Percentiles rank a stretch among this genome's conserved stretches.
These are phyloP conservation scores for Lipomyces yamanashiensis DNA, from an alignment of 805 yeast species.

Conservation along the genomic window DNA sequence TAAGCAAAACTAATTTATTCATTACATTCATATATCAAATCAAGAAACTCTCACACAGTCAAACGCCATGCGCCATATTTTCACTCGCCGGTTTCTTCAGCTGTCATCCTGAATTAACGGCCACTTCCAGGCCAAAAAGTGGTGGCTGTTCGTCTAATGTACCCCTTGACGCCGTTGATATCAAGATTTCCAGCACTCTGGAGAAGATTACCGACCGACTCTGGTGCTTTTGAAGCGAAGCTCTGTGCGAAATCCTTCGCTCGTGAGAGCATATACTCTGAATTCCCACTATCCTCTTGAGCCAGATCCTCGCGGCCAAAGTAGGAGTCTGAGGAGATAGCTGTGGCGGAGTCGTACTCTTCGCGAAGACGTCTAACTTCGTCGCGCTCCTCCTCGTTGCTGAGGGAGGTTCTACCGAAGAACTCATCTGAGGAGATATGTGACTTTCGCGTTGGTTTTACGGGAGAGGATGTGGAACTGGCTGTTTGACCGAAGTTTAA, in stretches of 20 bases:
- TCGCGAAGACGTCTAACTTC: conserved; percentile 37
- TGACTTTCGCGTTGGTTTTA: no score
- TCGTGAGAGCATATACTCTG: conserved; percentile 32
- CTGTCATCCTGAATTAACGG: not conserved
- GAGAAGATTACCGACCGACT: not conserved
- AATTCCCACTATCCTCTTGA: conserved; percentile 63
- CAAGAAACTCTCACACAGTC: not conserved
- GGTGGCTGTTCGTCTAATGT: conserved; percentile 4
- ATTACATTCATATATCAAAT: not conserved
- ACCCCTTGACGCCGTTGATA: conserved; percentile 3
- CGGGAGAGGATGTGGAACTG: not conserved
- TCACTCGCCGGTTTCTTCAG: no score
- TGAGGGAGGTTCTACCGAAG: conserved; percentile 15
- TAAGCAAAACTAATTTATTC: not conserved
- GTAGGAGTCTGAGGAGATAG: conserved; percentile 91
- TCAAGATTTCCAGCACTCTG: conserved; percentile 1
- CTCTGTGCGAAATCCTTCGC: conserved; percentile 12
- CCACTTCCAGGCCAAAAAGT: not conserved
- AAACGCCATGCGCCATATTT: no score
- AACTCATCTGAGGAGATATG: conserved; percentile 31
- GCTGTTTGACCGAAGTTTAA: conserved; percentile 4
- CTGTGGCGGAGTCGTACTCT: conserved; percentile 87
- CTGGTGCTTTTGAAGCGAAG: conserved; percentile 12
- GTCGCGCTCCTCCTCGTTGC: conserved; percentile 2
- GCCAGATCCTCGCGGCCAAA: conserved; percentile 76